Percentiles rank a stretch among this genome's conserved stretches.
phyloP scores from a whole-genome alignment of 371 early-diverging fungal genomes.

The Syncephalastrum sp. region DNA sequence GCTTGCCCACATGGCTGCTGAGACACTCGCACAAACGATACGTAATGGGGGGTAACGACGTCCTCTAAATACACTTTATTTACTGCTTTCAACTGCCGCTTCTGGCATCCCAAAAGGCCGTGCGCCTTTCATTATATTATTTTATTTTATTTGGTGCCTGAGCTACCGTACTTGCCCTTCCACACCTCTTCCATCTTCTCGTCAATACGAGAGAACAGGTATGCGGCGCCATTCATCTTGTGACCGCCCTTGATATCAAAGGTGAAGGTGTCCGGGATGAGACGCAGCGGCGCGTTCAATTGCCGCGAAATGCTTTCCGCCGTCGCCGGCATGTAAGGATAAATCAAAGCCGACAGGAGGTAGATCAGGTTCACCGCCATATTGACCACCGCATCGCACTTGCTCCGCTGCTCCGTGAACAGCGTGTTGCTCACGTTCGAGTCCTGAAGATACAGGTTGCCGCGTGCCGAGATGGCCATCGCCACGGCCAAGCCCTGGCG shows the following conservation, averaged over 20 bases:
- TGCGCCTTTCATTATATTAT: neutral
- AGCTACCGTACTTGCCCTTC: slow-evolving; percentile 73
- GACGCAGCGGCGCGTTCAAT: slow-evolving; percentile 77
- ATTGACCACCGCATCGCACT: slow-evolving; percentile 87
- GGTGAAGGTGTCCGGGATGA: slow-evolving; percentile 72
- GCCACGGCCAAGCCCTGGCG: slow-evolving; percentile 81
- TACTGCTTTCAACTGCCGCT: no score
- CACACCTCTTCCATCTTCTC: slow-evolving; percentile 72
- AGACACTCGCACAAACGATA: no score
- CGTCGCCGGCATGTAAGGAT: slow-evolving; percentile 95
- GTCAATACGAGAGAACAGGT: slow-evolving; percentile 90
- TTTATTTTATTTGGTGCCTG: slow-evolving; percentile 20
- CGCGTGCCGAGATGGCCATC: slow-evolving; percentile 94
- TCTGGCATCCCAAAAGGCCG: no score
- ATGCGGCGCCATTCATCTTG: slow-evolving; percentile 82
- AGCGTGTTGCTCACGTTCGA: slow-evolving; percentile 87
- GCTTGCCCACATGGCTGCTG: no score
- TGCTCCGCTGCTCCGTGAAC: slow-evolving; percentile 70
- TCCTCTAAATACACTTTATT: no score
- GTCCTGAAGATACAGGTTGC: slow-evolving; percentile 96
- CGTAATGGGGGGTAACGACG: no score
- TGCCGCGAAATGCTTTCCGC: slow-evolving; percentile 76
- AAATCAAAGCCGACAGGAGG: slow-evolving; percentile 82
- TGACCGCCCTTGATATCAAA: slow-evolving; percentile 81
- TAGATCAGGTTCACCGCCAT: slow-evolving; percentile 86